Percentiles rank a stretch among this genome's conserved stretches.
Conservation (phyloP, 2,329 filamentous ascomycete genomes). For the Claviceps sp. region DNA sequence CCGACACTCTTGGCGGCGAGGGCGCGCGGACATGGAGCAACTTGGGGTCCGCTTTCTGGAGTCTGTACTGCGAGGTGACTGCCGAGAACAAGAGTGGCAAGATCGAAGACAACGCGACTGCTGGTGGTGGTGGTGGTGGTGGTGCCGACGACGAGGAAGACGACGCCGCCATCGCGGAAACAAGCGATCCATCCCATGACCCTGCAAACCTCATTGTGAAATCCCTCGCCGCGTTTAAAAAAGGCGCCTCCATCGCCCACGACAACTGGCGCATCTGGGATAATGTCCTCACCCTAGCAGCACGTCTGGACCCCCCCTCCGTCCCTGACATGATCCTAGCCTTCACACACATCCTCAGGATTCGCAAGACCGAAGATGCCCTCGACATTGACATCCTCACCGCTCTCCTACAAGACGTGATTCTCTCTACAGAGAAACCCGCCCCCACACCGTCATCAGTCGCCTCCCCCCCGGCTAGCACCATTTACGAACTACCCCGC, state of each 20-base stretch:
- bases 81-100: slow-evolving; percentile 22
- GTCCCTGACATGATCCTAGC: slow-evolving; percentile 65
- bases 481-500: slow-evolving; percentile 28
- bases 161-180: slow-evolving; percentile 9
- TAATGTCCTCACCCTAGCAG: slow-evolving; percentile 80
- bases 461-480: not conserved
- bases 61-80: slow-evolving; percentile 44
- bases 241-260: slow-evolving; percentile 69
- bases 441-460: slow-evolving; percentile 1
- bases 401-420: slow-evolving; percentile 58
- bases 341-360: slow-evolving; percentile 59
- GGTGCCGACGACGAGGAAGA: slow-evolving; percentile 15
- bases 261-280: slow-evolving; percentile 93
- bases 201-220: slow-evolving; percentile 54
- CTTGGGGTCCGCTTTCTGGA: slow-evolving; percentile 70
- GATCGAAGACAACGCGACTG: slow-evolving; percentile 12
- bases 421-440: slow-evolving; percentile 29
- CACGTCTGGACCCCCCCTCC: slow-evolving; percentile 61
- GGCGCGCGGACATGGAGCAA: slow-evolving; percentile 95
- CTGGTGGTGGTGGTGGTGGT: slow-evolving; percentile 1
- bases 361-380: slow-evolving; percentile 65
- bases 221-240: slow-evolving; percentile 73
- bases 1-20: slow-evolving; percentile 56
- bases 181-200: slow-evolving; percentile 24
- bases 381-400: slow-evolving; percentile 63